Evolutionary conservation across 2,329 filamentous ascomycete species (phyloP).

Genomic region (Paraconiothyrium sp.): DNA sequence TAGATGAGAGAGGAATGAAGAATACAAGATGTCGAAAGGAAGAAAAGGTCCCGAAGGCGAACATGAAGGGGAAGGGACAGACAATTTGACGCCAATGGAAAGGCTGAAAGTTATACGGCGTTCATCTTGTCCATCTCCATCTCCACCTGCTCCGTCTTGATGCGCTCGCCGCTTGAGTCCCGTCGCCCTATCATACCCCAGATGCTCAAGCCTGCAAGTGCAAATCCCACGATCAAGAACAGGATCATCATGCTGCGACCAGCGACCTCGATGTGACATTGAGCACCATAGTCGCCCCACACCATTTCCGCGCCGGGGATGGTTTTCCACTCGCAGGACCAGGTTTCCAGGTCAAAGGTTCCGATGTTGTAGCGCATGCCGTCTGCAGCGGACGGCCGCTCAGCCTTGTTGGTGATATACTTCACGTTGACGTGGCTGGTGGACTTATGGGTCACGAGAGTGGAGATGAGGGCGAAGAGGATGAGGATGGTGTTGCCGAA

Average conservation of each 20-base stretch:
- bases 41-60: background rate
- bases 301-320: constrained; percentile 36
- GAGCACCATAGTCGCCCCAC: constrained; percentile 36
- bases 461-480: constrained; percentile 42
- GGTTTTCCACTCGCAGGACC: constrained; percentile 43
- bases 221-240: constrained; percentile 35
- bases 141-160: constrained; percentile 40
- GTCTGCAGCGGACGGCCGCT: constrained; percentile 24
- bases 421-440: constrained; percentile 38
- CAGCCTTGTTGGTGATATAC: constrained; percentile 37
- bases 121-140: constrained; percentile 43
- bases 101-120: constrained; percentile 18
- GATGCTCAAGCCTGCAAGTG: constrained; percentile 31
- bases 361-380: constrained; percentile 43
- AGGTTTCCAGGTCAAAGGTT: constrained; percentile 49
- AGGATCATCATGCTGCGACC: constrained; percentile 42
- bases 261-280: constrained; percentile 42
- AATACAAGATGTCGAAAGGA: background rate
- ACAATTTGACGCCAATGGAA: background rate
- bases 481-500: constrained; percentile 41
- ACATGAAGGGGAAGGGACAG: background rate
- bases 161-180: constrained; percentile 30
- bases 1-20: background rate
- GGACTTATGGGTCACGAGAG: constrained; percentile 41
- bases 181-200: constrained; percentile 34